Conservation (phyloP, 1,139 yeast genomes). For the Protomyces inundatus region DNA sequence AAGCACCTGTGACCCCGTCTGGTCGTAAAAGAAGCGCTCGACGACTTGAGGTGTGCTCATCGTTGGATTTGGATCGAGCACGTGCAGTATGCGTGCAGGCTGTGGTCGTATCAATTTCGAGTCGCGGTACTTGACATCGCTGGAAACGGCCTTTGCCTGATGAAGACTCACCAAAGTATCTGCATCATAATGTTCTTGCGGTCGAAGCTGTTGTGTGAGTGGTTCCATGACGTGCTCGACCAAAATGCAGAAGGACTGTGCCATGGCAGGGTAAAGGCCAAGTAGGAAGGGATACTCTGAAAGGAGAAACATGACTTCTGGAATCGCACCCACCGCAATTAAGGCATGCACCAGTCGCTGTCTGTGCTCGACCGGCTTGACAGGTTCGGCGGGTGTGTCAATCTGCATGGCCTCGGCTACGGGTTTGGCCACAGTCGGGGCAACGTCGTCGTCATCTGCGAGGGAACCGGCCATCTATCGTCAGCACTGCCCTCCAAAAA, state of each 20-base stretch:
- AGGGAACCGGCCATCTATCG: constrained; percentile 79
- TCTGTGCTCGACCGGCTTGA: constrained; percentile 35
- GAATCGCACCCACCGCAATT: constrained; percentile 57
- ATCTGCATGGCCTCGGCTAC: constrained; percentile 10
- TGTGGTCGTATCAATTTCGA: constrained; percentile 11
- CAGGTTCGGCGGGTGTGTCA: not conserved
- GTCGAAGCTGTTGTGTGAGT: constrained; percentile 40
- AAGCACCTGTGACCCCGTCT: constrained; percentile 35
- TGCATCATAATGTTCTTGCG: constrained; percentile 9
- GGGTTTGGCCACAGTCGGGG: constrained; percentile 29
- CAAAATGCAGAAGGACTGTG: constrained; percentile 49
- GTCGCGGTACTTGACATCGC: constrained; percentile 22
- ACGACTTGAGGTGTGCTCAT: not conserved
- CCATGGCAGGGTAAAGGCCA: constrained; percentile 50
- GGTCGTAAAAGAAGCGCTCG: constrained; percentile 49
- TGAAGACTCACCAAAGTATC: not conserved
- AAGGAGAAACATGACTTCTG: constrained; percentile 59
- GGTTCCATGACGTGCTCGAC: constrained; percentile 52
- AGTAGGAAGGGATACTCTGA: constrained; percentile 61
- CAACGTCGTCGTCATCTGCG: constrained; percentile 52
- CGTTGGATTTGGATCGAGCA: constrained; percentile 6
- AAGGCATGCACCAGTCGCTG: constrained; percentile 50
- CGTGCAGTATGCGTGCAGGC: not conserved
- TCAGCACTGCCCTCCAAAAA: constrained; percentile 3
- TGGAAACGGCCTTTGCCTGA: constrained; percentile 16